phyloP scores from a whole-genome alignment of 2,329 filamentous ascomycete species.

The Trichoderma atrobrunneum region DNA sequence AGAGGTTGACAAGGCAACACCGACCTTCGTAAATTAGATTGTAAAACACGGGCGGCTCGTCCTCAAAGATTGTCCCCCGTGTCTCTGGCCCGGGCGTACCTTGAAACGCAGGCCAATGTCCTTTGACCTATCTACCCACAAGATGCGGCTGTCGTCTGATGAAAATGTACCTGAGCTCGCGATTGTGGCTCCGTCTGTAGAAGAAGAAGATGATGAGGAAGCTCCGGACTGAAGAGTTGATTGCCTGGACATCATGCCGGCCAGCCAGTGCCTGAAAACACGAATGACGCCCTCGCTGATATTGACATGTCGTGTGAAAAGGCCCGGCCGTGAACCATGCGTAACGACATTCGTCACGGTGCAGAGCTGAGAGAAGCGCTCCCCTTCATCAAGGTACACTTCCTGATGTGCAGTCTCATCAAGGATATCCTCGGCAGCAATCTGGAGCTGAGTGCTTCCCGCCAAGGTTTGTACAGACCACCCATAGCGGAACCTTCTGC shows the following conservation, averaged over 20 bases:
- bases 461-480: slow-evolving; percentile 5
- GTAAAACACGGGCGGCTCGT: slow-evolving; percentile 68
- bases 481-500: slow-evolving; percentile 29
- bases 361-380: slow-evolving; percentile 73
- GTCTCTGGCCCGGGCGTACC: slow-evolving; percentile 43
- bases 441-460: neutral
- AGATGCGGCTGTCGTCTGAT: slow-evolving; percentile 37
- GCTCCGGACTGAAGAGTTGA: neutral
- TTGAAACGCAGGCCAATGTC: slow-evolving; percentile 68
- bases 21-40: slow-evolving; percentile 69
- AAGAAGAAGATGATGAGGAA: neutral
- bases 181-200: neutral
- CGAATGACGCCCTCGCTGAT: slow-evolving; percentile 67
- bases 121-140: slow-evolving; percentile 66
- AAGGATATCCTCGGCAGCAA: slow-evolving; percentile 2
- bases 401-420: slow-evolving; percentile 24
- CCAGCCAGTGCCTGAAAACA: slow-evolving; percentile 71
- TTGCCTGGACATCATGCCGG: slow-evolving; percentile 33
- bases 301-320: slow-evolving; percentile 63
- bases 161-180: neutral
- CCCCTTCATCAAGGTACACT: slow-evolving; percentile 64
- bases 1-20: slow-evolving; percentile 23
- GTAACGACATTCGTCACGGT: slow-evolving; percentile 66
- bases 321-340: slow-evolving; percentile 55
- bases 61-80: slow-evolving; percentile 56